Conservation (phyloP, 2,329 filamentous ascomycete genomes). For the Fusarium solani-melongenae region DNA sequence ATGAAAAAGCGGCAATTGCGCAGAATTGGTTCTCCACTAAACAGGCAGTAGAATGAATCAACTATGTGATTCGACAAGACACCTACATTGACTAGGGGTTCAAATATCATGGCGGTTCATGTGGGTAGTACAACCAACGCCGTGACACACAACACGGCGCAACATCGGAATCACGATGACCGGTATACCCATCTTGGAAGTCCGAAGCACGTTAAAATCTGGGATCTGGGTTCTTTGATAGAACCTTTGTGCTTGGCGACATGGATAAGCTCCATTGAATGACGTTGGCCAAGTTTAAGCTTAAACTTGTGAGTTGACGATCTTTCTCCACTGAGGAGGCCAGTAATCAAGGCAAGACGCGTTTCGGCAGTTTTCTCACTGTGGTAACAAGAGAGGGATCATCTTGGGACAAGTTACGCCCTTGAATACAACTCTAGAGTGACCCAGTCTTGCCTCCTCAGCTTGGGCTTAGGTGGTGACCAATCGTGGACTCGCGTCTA, state of each 20-base stretch:
- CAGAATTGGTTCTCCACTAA: neutral
- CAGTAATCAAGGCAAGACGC: neutral
- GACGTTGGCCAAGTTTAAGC: slow-evolving; percentile 31
- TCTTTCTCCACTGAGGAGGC: neutral
- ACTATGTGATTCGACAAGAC: neutral
- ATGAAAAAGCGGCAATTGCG: neutral
- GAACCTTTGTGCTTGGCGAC: neutral
- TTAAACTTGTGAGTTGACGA: slow-evolving; percentile 11
- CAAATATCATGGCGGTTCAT: neutral
- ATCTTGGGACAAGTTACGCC: neutral
- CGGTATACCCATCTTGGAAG: slow-evolving; percentile 4
- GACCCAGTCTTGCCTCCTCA: neutral
- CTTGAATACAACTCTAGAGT: neutral
- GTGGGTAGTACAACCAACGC: neutral
- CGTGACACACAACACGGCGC: neutral
- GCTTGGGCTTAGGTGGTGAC: neutral
- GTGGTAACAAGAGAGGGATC: neutral
- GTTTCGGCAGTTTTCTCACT: neutral
- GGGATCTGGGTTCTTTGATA: neutral
- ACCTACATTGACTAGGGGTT: neutral
- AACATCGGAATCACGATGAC: neutral
- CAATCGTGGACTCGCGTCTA: neutral
- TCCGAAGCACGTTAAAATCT: neutral
- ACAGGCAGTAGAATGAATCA: neutral
- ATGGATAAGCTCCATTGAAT: slow-evolving; percentile 5